Evolutionary conservation across 805 yeast genomes (phyloP).

Genomic region (Wickerhamomyces ciferrii): DNA sequence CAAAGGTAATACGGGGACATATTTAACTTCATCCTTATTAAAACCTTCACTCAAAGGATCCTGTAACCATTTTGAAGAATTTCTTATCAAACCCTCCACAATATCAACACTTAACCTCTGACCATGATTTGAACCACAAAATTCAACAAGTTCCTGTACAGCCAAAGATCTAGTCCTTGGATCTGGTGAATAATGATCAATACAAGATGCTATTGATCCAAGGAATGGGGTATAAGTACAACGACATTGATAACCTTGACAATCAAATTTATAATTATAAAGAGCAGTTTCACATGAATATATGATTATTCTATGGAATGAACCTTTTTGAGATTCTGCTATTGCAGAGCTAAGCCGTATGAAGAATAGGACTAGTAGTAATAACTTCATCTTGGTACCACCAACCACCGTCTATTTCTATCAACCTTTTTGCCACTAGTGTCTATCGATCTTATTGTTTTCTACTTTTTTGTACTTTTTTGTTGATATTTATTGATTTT

Average conservation of each 20-base stretch:
- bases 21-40: background rate
- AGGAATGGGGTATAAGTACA: constrained; percentile 8
- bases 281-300: constrained; percentile 19
- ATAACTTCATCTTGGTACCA: background rate
- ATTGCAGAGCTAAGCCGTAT: background rate
- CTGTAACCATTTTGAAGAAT: background rate
- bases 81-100: no score
- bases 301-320: constrained; percentile 17
- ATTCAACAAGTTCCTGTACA: background rate
- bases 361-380: background rate
- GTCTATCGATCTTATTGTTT: background rate
- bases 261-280: constrained; percentile 12
- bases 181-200: background rate
- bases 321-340: constrained; percentile 14
- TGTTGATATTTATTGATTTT: background rate
- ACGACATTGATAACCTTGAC: constrained; percentile 13
- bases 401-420: background rate
- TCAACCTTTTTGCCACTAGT: background rate
- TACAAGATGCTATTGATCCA: background rate
- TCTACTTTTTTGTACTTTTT: no score
- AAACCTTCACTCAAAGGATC: constrained; percentile 2
- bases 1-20: constrained; percentile 12
- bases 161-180: background rate
- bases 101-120: background rate
- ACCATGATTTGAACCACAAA: background rate